Evolutionary conservation across 768 basidiomycete species (phyloP).

Genomic region (Cubamyces lactineus): DNA sequence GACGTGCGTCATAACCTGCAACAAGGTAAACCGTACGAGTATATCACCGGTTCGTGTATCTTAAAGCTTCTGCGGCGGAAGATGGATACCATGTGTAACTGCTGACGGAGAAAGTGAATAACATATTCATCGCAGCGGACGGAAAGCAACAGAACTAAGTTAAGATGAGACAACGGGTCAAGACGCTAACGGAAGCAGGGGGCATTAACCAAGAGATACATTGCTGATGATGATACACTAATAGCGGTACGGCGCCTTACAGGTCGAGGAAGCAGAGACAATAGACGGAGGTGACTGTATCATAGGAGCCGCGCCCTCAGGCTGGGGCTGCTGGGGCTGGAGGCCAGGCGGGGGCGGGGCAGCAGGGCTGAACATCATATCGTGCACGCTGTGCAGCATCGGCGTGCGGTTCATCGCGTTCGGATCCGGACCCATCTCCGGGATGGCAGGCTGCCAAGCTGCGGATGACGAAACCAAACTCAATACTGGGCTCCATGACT

Average conservation of each 20-base stretch:
- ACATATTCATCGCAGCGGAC: too few relatives aligned
- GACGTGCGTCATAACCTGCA: too few relatives aligned
- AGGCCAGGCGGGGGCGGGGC: conserved; percentile 15
- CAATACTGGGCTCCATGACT: conserved; percentile 28
- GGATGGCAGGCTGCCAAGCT: conserved; percentile 35
- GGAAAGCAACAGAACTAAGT: too few relatives aligned
- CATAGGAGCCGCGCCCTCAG: conserved; percentile 36
- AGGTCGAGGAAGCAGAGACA: conserved; percentile 51
- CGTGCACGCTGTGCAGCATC: conserved; percentile 35
- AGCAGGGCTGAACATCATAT: conserved; percentile 28
- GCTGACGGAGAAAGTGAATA: too few relatives aligned
- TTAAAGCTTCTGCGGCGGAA: too few relatives aligned
- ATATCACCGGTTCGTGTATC: too few relatives aligned
- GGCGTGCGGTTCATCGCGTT: conserved; percentile 25
- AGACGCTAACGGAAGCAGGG: conserved; percentile 48
- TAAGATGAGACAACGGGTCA: too few relatives aligned
- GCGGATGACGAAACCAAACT: conserved; percentile 20
- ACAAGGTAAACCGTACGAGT: too few relatives aligned
- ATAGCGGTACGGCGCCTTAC: conserved; percentile 76
- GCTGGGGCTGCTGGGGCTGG: conserved; percentile 23
- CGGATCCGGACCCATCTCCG: conserved; percentile 33
- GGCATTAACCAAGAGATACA: conserved; percentile 69
- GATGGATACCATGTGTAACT: too few relatives aligned
- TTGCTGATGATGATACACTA: conserved; percentile 61
- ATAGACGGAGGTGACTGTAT: conserved; percentile 51